Conservation (phyloP, 2,329 filamentous ascomycete genomes). For the Aureobasidium vineae region DNA sequence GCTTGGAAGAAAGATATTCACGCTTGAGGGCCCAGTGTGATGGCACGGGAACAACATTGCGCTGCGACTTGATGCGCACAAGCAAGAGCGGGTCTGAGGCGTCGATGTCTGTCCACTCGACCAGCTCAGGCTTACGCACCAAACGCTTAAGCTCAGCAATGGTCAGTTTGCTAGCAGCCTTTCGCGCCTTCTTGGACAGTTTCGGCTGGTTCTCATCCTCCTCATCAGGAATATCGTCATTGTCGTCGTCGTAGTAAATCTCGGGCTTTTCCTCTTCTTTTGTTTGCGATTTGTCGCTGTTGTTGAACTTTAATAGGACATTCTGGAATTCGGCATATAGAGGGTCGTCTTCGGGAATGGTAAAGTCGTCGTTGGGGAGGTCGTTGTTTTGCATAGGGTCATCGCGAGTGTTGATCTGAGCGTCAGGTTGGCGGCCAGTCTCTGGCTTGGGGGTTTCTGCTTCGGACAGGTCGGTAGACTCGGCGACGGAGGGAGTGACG, state of each 20-base stretch:
- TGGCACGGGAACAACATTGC: constrained; percentile 94
- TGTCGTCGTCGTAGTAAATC: constrained; percentile 78
- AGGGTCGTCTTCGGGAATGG: constrained; percentile 55
- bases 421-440: constrained; percentile 15
- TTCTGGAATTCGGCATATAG: constrained; percentile 80
- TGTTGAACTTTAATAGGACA: constrained; percentile 77
- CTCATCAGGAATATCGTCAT: constrained; percentile 82
- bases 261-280: constrained; percentile 79
- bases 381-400: constrained; percentile 33
- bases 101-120: constrained; percentile 96
- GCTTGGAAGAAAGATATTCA: constrained; percentile 94
- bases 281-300: constrained; percentile 43
- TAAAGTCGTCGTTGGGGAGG: constrained; percentile 33
- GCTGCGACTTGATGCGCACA: constrained; percentile 90
- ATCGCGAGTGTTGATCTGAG: constrained; percentile 21
- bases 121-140: constrained; percentile 85
- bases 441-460: constrained; percentile 28
- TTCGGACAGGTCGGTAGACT: constrained; percentile 25
- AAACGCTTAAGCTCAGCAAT: constrained; percentile 94
- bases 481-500: constrained; percentile 32
- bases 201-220: constrained; percentile 70
- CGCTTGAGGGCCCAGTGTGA: constrained; percentile 93
- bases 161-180: constrained; percentile 85
- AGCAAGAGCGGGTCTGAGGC: constrained; percentile 84
- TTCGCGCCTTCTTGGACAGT: constrained; percentile 92